phyloP scores from a whole-genome alignment of 192 early-diverging fungal genomes.

The Backusella morwellensis region DNA sequence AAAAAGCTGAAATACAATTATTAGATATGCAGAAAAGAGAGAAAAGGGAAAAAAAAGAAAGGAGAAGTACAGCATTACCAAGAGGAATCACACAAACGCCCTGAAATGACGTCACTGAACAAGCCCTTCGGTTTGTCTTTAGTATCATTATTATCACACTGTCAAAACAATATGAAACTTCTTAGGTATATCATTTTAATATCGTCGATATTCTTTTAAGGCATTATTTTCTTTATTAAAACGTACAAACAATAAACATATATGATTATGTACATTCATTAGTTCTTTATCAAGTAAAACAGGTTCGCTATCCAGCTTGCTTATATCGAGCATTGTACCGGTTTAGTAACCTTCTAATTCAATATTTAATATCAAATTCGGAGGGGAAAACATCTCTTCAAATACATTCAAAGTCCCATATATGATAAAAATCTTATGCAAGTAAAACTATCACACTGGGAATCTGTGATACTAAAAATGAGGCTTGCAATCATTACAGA shows the following conservation, averaged over 20 bases:
- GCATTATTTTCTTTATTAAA: background rate
- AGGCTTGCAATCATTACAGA: background rate
- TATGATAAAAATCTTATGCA: background rate
- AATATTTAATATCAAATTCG: no score
- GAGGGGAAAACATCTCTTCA: background rate
- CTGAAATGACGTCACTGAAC: background rate
- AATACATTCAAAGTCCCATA: background rate
- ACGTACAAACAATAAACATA: background rate
- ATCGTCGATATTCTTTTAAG: background rate
- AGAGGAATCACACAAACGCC: background rate
- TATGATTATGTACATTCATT: background rate
- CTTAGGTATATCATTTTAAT: background rate
- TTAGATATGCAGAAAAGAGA: background rate
- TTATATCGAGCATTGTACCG: background rate
- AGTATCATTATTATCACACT: background rate
- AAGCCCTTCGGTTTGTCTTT: background rate
- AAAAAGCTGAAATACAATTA: background rate
- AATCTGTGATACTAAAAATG: background rate
- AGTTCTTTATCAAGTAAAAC: background rate
- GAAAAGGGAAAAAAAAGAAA: background rate
- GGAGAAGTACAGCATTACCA: background rate
- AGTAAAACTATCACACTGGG: background rate
- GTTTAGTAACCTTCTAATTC: background rate
- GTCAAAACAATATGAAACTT: background rate
- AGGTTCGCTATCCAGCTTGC: background rate